Base-by-base conservation (phyloP, 1,284 basidiomycete species). In the Rhodotorula sp. region DNA sequence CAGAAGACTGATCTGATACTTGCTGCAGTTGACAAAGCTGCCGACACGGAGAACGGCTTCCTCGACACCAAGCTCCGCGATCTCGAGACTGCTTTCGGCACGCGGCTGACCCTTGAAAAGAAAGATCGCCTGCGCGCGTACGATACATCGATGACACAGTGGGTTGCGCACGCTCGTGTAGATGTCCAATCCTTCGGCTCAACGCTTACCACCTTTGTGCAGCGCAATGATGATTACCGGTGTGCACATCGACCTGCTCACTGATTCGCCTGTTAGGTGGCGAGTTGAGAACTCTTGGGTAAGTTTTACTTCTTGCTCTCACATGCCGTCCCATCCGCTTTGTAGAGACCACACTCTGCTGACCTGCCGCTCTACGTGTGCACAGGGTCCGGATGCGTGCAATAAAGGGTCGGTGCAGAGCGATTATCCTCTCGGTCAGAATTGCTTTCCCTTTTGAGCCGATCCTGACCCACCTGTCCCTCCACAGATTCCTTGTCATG, bases 241-340 rank as follows among this genome's bases (percentile, higher is more conserved):
- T n/a, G 93, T 94, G n/a, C 93, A 96, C 79, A 82, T 95, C 66
- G 91, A 94, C 20, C 82, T 83, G 46, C 51, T 54, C 0, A 91
- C 91, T 57, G 86, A 86, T 65, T 3, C n/a, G 7, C 88, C 93
- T 1, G 82, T 94, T 48, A 85, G 93, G 18, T 97, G 92, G 85
- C 90, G 92, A 81, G 91, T 97, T 20, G 93, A 97, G 84, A 98
- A 98, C 83, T 91, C 88, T 24, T 98, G 95, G 95, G 90, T 63
- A 22, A 26, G 37, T 24, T 17, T 24, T 22, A 4, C 44, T 42
- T 20, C 4, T 8, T 15, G 45, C 26, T 48, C 29, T n/a, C 58
- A 20, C 10, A 18, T 33, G n/a, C 44, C 44, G 0, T 26, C 4
- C 20, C 6, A 5, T 6, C 6, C 5, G 17, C 20, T 30, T n/a